Percentiles rank a stretch among this genome's conserved stretches.
Conservation (phyloP, 2,329 filamentous ascomycete species). For the Botrytis pseudocinerea region DNA sequence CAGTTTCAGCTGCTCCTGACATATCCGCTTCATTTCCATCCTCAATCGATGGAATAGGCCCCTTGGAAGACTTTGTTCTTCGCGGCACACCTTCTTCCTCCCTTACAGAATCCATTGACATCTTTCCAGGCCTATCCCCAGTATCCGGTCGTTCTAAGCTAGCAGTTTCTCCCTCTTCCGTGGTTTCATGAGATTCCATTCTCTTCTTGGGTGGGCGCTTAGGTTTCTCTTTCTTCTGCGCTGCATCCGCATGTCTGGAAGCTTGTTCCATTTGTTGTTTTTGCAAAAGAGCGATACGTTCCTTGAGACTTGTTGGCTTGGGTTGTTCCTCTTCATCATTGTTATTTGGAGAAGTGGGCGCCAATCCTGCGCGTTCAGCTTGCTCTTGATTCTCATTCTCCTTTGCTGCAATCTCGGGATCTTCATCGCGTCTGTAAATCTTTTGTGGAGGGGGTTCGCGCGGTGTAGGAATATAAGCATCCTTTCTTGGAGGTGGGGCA, state of each 20-base stretch:
- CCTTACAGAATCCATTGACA: constrained; percentile 50
- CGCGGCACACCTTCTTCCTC: constrained; percentile 48
- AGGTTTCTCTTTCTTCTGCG: constrained; percentile 82
- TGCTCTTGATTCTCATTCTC: constrained; percentile 66
- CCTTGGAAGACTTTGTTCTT: constrained; percentile 56
- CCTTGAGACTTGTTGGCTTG: constrained; percentile 90
- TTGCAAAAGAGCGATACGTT: constrained; percentile 90
- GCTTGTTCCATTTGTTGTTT: constrained; percentile 92
- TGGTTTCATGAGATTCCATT: constrained; percentile 50
- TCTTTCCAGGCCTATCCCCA: constrained; percentile 50
- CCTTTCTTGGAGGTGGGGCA: constrained; percentile 86
- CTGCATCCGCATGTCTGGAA: constrained; percentile 74
- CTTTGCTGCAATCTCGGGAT: constrained; percentile 68
- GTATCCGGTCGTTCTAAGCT: constrained; percentile 50
- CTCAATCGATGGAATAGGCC: constrained; percentile 45
- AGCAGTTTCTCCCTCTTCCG: constrained; percentile 41
- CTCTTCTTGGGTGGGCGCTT: constrained; percentile 74
- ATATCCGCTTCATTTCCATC: constrained; percentile 67
- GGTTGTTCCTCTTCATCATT: constrained; percentile 73
- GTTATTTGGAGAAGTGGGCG: constrained; percentile 41
- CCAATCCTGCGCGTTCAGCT: constrained; percentile 67
- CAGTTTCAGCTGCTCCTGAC: constrained; percentile 64
- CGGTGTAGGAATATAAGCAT: constrained; percentile 81
- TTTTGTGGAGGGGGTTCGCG: constrained; percentile 71
- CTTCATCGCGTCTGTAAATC: constrained; percentile 84